Evolutionary conservation across 169 alveolate species (phyloP).

Genomic region (Pseudocohnilembus persalinus): DNA sequence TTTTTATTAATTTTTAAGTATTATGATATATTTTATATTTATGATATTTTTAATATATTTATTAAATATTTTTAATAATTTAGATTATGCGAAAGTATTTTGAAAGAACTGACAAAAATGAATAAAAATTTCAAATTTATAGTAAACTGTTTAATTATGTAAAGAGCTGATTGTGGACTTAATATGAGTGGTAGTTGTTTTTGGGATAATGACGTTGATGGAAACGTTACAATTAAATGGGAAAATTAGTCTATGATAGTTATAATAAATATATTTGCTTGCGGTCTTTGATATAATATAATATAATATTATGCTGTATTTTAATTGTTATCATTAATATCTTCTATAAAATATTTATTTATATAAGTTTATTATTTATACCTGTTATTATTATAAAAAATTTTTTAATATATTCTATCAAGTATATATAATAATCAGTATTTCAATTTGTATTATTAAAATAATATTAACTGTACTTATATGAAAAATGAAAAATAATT

Average conservation of each 20-base stretch:
- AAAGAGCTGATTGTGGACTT: constrained; percentile 70
- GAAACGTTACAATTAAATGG: constrained; percentile 60
- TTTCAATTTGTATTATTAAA: background rate
- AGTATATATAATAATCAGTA: background rate
- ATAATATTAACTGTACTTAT: background rate
- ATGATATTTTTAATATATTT: too few relatives aligned
- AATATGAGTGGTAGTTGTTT: constrained; percentile 68
- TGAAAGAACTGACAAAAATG: constrained; percentile 28
- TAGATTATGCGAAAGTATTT: constrained; percentile 25
- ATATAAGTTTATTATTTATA: too few relatives aligned
- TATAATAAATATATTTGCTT: constrained; percentile 61
- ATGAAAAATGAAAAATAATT: too few relatives aligned
- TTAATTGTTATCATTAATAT: too few relatives aligned
- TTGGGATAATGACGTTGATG: constrained; percentile 81
- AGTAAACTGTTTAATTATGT: constrained; percentile 59
- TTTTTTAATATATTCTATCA: too few relatives aligned
- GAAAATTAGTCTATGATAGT: constrained; percentile 61
- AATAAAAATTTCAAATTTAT: constrained; percentile 65
- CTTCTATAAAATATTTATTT: too few relatives aligned
- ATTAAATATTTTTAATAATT: too few relatives aligned
- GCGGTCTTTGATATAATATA: constrained; percentile 34
- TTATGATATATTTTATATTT: too few relatives aligned
- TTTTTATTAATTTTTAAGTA: too few relatives aligned
- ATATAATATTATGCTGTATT: too few relatives aligned
- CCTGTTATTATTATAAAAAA: too few relatives aligned